Evolutionary conservation across 495 filamentous ascomycete genomes (phyloP).

Genomic region (Evansstolkia leycettana): DNA sequence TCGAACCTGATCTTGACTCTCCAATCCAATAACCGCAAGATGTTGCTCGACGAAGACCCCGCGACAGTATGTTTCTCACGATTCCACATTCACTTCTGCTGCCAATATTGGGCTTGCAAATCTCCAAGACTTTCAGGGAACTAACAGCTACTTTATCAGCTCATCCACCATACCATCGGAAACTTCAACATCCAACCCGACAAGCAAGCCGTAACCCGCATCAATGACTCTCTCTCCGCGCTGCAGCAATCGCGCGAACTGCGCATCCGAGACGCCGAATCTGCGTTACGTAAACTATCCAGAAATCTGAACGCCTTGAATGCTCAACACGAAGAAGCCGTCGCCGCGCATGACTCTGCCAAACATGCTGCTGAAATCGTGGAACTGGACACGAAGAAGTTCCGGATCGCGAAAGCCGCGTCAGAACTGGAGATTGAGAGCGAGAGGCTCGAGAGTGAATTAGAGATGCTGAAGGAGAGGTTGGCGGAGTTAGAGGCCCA

Average conservation of each 20-base stretch:
- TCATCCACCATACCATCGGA: constrained; percentile 77
- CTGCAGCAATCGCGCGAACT: constrained; percentile 68
- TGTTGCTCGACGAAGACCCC: constrained; percentile 96
- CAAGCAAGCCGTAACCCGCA: constrained; percentile 72
- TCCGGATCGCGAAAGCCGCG: constrained; percentile 79
- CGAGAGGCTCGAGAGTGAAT: constrained; percentile 71
- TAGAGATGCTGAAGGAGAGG: constrained; percentile 60
- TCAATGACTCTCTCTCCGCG: constrained; percentile 67
- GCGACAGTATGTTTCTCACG: constrained; percentile 48
- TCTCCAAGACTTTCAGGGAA: constrained; percentile 1
- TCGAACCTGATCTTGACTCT: too few species aligned
- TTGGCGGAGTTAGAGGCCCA: constrained; percentile 77
- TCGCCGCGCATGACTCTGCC: constrained; percentile 55
- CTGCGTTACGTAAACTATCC: constrained; percentile 58
- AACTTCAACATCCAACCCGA: constrained; percentile 94
- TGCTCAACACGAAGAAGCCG: constrained; percentile 57
- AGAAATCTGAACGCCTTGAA: constrained; percentile 57
- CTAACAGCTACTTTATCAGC: constrained; percentile 36
- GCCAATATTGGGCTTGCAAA: too few species aligned
- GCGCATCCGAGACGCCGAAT: constrained; percentile 59
- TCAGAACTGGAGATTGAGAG: constrained; percentile 85
- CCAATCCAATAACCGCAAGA: constrained; percentile 31
- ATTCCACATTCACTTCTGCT: too few species aligned
- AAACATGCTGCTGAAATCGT: constrained; percentile 72
- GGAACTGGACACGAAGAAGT: constrained; percentile 84